These are phyloP conservation scores for Diaporthe citriasiana DNA, from an alignment of 2,329 filamentous ascomycete species.

Conservation along the genomic window DNA sequence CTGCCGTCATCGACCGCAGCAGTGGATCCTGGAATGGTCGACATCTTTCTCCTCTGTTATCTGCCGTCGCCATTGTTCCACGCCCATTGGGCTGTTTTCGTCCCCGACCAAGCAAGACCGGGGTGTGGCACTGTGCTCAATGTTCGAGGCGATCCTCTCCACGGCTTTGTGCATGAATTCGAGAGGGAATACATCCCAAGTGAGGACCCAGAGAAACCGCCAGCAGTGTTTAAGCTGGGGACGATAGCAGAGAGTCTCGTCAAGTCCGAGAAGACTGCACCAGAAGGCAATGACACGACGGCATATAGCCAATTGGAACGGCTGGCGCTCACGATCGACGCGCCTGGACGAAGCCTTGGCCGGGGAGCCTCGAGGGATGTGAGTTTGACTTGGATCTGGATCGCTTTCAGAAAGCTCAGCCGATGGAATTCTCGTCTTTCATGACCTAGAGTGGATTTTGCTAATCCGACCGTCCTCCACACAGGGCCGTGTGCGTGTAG, in stretches of 20 bases:
- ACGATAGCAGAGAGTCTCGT: not conserved
- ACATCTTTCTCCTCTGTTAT: constrained; percentile 35
- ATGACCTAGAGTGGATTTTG: not conserved
- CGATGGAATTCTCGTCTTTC: fast-evolving
- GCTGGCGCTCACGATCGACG: constrained; percentile 16
- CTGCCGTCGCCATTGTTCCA: constrained; percentile 36
- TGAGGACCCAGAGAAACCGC: constrained; percentile 31
- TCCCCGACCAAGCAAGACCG: not conserved
- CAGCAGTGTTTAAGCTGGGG: not conserved
- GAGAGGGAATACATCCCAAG: constrained; percentile 33
- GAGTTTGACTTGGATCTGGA: not conserved
- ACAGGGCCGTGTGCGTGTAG: constrained; percentile 24
- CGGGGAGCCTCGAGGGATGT: constrained; percentile 23
- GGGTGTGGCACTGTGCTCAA: constrained; percentile 32
- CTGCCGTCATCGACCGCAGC: not conserved
- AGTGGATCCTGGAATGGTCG: not conserved
- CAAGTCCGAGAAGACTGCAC: not conserved
- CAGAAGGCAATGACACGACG: not conserved
- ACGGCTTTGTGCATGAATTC: constrained; percentile 35
- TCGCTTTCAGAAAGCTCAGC: not conserved
- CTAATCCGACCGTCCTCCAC: not conserved
- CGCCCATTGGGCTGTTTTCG: constrained; percentile 33
- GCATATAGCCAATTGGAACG: constrained; percentile 27
- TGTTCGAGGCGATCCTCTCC: constrained; percentile 33
- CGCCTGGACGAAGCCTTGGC: constrained; percentile 34